phyloP scores from a whole-genome alignment of 1,284 basidiomycete genomes.

The Phaffia rhodozyma region DNA sequence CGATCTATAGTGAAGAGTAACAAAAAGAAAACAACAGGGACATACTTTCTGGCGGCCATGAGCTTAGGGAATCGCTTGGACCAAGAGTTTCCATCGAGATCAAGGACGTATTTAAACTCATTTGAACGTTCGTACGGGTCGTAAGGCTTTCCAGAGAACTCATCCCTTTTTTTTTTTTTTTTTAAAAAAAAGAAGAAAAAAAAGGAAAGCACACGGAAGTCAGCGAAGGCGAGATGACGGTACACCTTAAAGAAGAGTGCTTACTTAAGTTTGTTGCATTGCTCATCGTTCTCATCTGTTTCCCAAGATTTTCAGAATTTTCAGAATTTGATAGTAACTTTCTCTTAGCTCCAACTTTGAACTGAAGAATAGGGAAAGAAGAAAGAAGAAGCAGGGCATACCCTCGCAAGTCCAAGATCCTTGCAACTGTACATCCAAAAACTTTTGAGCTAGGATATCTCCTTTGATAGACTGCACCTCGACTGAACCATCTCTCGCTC shows the following conservation, averaged over 20 bases:
- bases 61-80: conserved; percentile 35
- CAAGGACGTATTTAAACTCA: conserved; percentile 37
- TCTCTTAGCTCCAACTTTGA: neutral
- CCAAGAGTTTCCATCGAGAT: conserved; percentile 38
- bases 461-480: conserved; percentile 25
- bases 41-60: conserved; percentile 34
- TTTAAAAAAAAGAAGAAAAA: too few relatives aligned
- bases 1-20: too few relatives aligned
- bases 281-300: neutral
- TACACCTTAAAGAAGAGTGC: neutral
- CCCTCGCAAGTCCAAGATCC: conserved; percentile 34
- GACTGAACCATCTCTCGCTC: conserved; percentile 26
- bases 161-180: neutral
- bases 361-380: neutral
- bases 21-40: conserved; percentile 5
- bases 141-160: conserved; percentile 18
- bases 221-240: neutral
- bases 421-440: conserved; percentile 34
- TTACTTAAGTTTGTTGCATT: conserved; percentile 6
- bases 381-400: neutral
- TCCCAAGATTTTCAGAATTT: neutral
- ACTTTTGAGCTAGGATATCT: conserved; percentile 29
- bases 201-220: neutral
- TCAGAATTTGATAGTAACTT: too few relatives aligned
- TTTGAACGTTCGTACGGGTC: conserved; percentile 32